Conservation (phyloP, 345 rosid species). For the Syzygium grande region DNA sequence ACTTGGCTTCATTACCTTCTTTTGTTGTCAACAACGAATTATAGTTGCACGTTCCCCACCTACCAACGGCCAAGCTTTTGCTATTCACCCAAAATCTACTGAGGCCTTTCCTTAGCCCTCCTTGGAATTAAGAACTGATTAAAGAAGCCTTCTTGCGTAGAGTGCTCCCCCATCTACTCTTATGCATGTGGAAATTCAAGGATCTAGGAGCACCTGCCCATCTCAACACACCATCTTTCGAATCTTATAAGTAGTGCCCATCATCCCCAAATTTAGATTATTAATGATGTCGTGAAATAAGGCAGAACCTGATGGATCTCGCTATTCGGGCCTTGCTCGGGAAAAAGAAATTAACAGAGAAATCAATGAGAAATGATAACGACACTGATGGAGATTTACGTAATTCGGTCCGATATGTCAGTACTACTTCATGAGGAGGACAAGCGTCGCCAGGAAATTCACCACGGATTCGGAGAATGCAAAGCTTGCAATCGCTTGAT, state of each 20-base stretch:
- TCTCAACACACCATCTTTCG: not conserved
- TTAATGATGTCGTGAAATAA: not conserved
- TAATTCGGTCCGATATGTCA: not conserved
- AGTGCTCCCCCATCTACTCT: not conserved
- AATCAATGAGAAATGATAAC: not conserved
- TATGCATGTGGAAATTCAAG: not conserved
- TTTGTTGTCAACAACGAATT: not conserved
- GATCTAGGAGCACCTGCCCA: not conserved
- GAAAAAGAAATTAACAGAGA: not conserved
- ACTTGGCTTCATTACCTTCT: not conserved
- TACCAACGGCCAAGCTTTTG: not conserved
- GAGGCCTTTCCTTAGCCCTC: not conserved
- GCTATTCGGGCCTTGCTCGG: fast-evolving
- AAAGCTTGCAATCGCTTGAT: not conserved
- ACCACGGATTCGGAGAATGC: not conserved
- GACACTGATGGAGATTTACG: fast-evolving
- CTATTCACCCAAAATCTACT: not conserved
- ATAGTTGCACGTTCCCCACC: not conserved
- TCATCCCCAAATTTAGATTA: not conserved
- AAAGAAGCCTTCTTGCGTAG: not conserved
- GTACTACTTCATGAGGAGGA: fast-evolving
- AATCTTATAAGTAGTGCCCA: not conserved
- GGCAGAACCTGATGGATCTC: not conserved
- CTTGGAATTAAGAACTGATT: not conserved
- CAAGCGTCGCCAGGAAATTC: not conserved